These are phyloP conservation scores for Verticillium zaregamsianum DNA, from an alignment of 2,329 filamentous ascomycete species.

Conservation along the genomic window DNA sequence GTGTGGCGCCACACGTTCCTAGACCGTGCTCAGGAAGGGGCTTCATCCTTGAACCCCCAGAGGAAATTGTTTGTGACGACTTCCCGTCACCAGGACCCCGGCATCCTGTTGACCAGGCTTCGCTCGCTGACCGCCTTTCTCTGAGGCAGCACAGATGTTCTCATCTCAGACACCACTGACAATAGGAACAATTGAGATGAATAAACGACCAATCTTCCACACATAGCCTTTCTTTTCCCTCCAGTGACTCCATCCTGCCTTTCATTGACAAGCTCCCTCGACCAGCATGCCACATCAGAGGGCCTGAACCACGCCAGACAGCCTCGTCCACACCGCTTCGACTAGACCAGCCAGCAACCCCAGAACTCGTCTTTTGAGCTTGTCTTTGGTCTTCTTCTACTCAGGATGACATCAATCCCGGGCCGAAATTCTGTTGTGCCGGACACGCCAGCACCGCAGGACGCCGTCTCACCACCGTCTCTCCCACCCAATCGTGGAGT, in stretches of 20 bases:
- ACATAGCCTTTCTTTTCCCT: neutral
- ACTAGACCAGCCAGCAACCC: too few relatives aligned
- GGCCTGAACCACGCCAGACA: too few relatives aligned
- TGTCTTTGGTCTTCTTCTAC: neutral
- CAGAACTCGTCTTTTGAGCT: too few relatives aligned
- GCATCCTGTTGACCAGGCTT: neutral
- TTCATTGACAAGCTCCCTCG: too few relatives aligned
- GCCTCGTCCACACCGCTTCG: too few relatives aligned
- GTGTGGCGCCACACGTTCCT: neutral
- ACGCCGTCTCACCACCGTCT: neutral
- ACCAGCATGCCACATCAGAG: too few relatives aligned
- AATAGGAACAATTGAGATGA: neutral
- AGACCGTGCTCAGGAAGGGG: neutral
- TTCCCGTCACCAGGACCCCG: neutral
- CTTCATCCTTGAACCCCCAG: neutral
- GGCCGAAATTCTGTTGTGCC: neutral
- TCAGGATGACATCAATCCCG: neutral
- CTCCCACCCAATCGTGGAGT: neutral
- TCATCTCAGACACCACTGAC: neutral
- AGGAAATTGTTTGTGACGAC: neutral
- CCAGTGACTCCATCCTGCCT: too few relatives aligned
- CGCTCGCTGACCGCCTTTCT: neutral
- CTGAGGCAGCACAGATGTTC: neutral
- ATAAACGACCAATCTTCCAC: neutral
- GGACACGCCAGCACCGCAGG: neutral